Evolutionary conservation across 352 stramenopile genomes (phyloP).

Genomic region (Phytopythium kandeliae): DNA sequence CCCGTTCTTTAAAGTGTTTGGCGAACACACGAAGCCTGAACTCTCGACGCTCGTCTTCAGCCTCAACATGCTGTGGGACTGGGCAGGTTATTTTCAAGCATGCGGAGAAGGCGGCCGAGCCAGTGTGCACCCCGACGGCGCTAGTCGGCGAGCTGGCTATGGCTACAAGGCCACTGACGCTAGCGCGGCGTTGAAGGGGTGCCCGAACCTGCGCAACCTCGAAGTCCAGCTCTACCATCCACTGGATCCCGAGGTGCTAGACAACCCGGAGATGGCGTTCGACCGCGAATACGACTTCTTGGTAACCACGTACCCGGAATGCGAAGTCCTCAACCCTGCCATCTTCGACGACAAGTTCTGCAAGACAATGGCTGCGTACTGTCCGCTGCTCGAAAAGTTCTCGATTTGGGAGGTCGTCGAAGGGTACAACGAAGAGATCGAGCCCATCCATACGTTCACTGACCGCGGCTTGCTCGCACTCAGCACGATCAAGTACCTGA

Average conservation of each 20-base stretch:
- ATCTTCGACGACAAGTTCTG: slow-evolving; percentile 40
- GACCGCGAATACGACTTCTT: slow-evolving; percentile 19
- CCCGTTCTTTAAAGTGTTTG: slow-evolving; percentile 37
- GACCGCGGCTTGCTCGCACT: slow-evolving; percentile 23
- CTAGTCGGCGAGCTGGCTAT: slow-evolving; percentile 9
- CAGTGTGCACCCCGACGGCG: not conserved
- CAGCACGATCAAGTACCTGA: slow-evolving; percentile 20
- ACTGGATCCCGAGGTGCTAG: slow-evolving; percentile 19
- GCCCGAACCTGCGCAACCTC: slow-evolving; percentile 24
- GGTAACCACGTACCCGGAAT: slow-evolving; percentile 13
- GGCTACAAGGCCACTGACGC: slow-evolving; percentile 23
- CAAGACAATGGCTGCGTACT: slow-evolving; percentile 11
- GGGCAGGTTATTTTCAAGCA: slow-evolving; percentile 22
- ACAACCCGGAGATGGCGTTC: slow-evolving; percentile 15
- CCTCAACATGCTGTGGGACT: slow-evolving; percentile 39
- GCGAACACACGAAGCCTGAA: slow-evolving; percentile 27
- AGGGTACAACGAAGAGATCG: slow-evolving; percentile 15
- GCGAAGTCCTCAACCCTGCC: slow-evolving; percentile 22
- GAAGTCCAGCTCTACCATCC: slow-evolving; percentile 34
- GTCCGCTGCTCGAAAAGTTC: slow-evolving; percentile 23
- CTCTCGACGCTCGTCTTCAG: slow-evolving; percentile 24
- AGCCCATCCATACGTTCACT: slow-evolving; percentile 26
- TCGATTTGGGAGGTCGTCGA: slow-evolving; percentile 20
- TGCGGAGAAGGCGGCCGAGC: not conserved
- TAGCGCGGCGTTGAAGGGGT: slow-evolving; percentile 20